A percentile compares a stretch with the other conserved stretches of the same genome.
Conservation (phyloP, 2,329 filamentous ascomycete species). For the Apiospora phragmitis region DNA sequence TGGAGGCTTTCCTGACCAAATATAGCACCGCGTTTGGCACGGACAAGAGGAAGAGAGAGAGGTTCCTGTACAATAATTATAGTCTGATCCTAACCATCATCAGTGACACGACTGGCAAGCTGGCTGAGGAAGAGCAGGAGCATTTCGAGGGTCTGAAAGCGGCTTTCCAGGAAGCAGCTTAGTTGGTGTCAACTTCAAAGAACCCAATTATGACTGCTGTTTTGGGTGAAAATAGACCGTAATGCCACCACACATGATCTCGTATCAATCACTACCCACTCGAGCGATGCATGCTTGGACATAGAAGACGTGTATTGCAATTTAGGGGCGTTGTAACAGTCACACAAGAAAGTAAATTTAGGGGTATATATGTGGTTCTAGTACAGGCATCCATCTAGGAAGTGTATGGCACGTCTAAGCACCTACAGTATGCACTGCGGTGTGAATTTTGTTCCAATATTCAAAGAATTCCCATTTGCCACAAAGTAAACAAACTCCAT, state of each 20-base stretch:
- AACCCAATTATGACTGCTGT: neutral
- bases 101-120: slow-evolving; percentile 70
- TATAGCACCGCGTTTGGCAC: slow-evolving; percentile 71
- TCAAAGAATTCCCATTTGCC: neutral
- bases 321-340: neutral
- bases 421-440: neutral
- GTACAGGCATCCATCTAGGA: slow-evolving; percentile 9
- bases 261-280: neutral
- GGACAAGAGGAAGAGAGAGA: slow-evolving; percentile 77
- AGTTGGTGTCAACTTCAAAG: neutral
- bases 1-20: slow-evolving; percentile 79
- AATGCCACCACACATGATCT: neutral
- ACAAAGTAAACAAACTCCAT: neutral
- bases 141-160: slow-evolving; percentile 71
- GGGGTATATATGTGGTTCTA: slow-evolving; percentile 9
- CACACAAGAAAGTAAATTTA: slow-evolving; percentile 1
- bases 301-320: neutral
- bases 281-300: neutral
- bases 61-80: slow-evolving; percentile 96
- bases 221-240: neutral
- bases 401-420: neutral
- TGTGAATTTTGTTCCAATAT: neutral
- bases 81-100: slow-evolving; percentile 93
- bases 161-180: slow-evolving; percentile 52
- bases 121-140: slow-evolving; percentile 72